Evolutionary conservation across 805 yeast species (phyloP).

Genomic region (Sugiyamaella floridensis): DNA sequence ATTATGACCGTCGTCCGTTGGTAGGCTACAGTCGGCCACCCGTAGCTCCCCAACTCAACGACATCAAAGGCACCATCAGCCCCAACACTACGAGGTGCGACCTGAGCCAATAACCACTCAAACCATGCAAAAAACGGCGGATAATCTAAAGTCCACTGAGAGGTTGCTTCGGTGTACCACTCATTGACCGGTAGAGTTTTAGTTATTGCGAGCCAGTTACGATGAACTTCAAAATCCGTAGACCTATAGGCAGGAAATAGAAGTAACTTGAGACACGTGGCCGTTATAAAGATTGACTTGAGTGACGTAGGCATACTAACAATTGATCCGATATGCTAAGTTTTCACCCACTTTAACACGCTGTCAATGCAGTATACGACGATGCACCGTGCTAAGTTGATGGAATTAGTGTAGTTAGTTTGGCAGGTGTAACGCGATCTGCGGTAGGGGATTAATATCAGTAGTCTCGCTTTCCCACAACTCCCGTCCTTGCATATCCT

Average conservation of each 20-base stretch:
- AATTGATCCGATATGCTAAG: conserved; percentile 6
- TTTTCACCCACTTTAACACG: background rate
- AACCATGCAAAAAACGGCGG: conserved; percentile 98
- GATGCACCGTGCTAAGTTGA: background rate
- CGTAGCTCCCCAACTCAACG: conserved; percentile 57
- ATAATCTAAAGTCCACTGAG: conserved; percentile 92
- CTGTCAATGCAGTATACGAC: background rate
- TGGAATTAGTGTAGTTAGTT: no score
- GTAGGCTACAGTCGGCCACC: conserved; percentile 71
- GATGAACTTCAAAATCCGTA: conserved; percentile 94
- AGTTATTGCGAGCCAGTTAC: conserved; percentile 95
- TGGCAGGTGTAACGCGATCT: no score
- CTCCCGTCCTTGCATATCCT: no score
- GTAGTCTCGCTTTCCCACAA: no score
- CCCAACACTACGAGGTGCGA: conserved; percentile 57
- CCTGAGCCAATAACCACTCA: conserved; percentile 69
- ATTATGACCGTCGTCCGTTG: conserved; percentile 76
- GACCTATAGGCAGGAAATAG: conserved; percentile 80
- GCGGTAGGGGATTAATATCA: no score
- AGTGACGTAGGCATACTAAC: conserved; percentile 37
- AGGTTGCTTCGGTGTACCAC: conserved; percentile 80
- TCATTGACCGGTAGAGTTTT: conserved; percentile 58
- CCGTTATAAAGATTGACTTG: conserved; percentile 62
- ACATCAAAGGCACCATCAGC: conserved; percentile 75
- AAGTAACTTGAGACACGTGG: conserved; percentile 51